Conservation (phyloP, 768 basidiomycete genomes). For the Mycena alexandri region DNA sequence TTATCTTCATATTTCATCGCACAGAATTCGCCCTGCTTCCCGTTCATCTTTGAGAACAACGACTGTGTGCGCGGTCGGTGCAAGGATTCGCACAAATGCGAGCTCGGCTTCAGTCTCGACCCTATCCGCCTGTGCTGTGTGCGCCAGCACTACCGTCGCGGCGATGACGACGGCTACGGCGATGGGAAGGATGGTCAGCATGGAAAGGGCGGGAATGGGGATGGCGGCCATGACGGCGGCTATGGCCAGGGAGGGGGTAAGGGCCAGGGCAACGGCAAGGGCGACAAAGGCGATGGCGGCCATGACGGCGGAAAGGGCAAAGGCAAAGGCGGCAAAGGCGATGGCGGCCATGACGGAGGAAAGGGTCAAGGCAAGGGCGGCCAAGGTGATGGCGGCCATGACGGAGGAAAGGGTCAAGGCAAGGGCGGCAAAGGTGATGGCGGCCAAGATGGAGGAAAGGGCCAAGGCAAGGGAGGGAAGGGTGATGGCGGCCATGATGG, state of each 20-base stretch:
- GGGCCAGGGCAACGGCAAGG: no score
- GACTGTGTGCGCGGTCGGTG: conserved; percentile 15
- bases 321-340: background rate
- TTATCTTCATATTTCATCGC: background rate
- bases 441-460: background rate
- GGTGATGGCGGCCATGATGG: no score
- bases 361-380: no score
- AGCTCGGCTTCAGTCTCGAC: conserved; percentile 22
- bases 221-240: no score
- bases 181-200: no score
- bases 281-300: no score
- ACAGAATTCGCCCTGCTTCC: conserved; percentile 14
- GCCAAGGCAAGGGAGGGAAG: no score
- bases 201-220: no score
- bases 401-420: background rate
- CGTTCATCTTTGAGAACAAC: background rate
- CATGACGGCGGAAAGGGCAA: background rate
- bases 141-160: background rate
- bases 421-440: background rate
- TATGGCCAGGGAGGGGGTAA: no score
- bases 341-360: background rate
- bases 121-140: conserved; percentile 7
- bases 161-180: background rate
- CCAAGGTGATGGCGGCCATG: background rate
- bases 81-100: conserved; percentile 13